phyloP scores from a whole-genome alignment of 2,329 filamentous ascomycete species.

The Pseudogymnoascus pannorum region DNA sequence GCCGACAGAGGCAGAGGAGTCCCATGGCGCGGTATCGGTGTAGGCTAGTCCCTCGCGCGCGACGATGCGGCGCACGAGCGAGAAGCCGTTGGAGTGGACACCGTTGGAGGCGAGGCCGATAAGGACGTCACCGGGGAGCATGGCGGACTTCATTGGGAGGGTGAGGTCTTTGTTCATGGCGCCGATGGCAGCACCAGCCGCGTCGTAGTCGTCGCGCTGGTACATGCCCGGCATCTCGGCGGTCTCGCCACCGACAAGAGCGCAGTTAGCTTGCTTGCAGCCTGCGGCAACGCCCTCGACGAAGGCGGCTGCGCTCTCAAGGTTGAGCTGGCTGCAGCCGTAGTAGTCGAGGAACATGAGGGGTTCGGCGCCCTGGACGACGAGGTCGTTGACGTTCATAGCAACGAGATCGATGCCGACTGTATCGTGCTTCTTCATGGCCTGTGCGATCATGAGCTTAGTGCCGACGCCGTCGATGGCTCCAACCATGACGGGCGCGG shows the following conservation, averaged over 20 bases:
- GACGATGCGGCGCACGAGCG: conserved; percentile 86
- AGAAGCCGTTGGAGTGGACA: conserved; percentile 95
- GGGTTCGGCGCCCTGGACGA: conserved; percentile 91
- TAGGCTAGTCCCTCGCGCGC: conserved; percentile 65
- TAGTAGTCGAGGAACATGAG: conserved; percentile 98
- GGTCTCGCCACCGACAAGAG: conserved; percentile 92
- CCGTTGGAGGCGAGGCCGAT: conserved; percentile 80
- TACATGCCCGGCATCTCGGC: conserved; percentile 96
- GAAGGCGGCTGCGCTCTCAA: conserved; percentile 72
- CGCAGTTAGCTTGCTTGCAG: conserved; percentile 77
- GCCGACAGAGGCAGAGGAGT: conserved; percentile 55
- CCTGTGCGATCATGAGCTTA: conserved; percentile 92
- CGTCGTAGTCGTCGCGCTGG: conserved; percentile 81
- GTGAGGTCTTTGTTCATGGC: conserved; percentile 64
- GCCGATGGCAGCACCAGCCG: conserved; percentile 82
- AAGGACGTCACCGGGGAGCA: conserved; percentile 77
- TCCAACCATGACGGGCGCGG: conserved; percentile 76
- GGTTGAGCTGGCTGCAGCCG: conserved; percentile 81
- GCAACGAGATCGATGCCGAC: conserved; percentile 96
- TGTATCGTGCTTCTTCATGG: conserved; percentile 82
- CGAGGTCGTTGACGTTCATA: conserved; percentile 98
- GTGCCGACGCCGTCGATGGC: conserved; percentile 96
- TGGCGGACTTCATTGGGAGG: conserved; percentile 67
- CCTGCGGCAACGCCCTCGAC: conserved; percentile 85
- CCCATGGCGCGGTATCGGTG: conserved; percentile 70